These are phyloP conservation scores for Suhomyces wounanorum DNA, from an alignment of 1,139 yeast species.

Conservation along the genomic window DNA sequence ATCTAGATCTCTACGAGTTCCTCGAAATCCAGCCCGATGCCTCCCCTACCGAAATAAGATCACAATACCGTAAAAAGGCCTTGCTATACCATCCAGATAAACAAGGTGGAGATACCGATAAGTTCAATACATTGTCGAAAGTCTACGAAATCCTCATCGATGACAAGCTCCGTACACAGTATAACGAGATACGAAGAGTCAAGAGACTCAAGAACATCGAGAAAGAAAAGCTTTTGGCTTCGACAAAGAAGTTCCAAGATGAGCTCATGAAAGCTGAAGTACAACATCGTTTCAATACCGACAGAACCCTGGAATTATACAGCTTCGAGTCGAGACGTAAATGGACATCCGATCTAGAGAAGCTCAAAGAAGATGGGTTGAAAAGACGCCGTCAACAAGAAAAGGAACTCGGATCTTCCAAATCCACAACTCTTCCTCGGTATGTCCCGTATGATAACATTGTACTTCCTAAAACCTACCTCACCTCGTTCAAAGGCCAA, in stretches of 20 bases:
- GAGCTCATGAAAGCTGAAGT: slow-evolving; percentile 36
- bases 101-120: slow-evolving; percentile 35
- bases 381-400: slow-evolving; percentile 29
- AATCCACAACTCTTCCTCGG: background rate
- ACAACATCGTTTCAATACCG: slow-evolving; percentile 9
- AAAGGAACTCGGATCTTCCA: slow-evolving; percentile 4
- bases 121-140: slow-evolving; percentile 41
- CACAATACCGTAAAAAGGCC: slow-evolving; percentile 24
- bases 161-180: slow-evolving; percentile 30
- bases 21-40: slow-evolving; percentile 30
- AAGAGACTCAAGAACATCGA: slow-evolving; percentile 17
- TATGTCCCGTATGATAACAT: slow-evolving; percentile 28
- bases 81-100: slow-evolving; percentile 49
- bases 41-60: slow-evolving; percentile 17
- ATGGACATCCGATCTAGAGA: slow-evolving; percentile 27
- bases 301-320: slow-evolving; percentile 7
- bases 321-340: slow-evolving; percentile 10
- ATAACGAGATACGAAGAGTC: slow-evolving; percentile 34
- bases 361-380: slow-evolving; percentile 34
- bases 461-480: slow-evolving; percentile 6
- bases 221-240: slow-evolving; percentile 24
- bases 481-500: background rate
- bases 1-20: slow-evolving; percentile 37
- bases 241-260: slow-evolving; percentile 34
- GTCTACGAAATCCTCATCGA: slow-evolving; percentile 44